A percentile compares a stretch with the other conserved stretches of the same genome.
phyloP scores from a whole-genome alignment of 257 asterid species.

The Solanum ahanhuiri region DNA sequence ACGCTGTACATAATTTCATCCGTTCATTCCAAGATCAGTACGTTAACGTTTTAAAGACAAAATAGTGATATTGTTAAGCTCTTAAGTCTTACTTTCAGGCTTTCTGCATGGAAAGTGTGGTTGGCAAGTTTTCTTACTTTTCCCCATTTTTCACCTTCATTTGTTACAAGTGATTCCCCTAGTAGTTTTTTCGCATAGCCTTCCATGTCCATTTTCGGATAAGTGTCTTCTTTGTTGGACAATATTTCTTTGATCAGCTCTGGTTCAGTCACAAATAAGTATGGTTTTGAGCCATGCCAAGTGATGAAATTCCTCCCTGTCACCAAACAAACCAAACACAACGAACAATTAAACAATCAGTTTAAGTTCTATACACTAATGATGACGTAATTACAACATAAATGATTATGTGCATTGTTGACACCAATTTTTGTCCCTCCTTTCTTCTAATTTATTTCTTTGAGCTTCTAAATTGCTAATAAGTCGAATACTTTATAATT shows the following conservation, averaged over 20 bases:
- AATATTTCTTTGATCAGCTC: constrained; percentile 47
- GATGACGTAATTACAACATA: neutral
- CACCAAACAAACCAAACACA: neutral
- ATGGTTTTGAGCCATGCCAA: constrained; percentile 52
- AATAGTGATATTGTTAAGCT: neutral
- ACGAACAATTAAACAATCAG: neutral
- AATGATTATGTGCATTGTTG: neutral
- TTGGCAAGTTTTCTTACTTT: constrained; percentile 51
- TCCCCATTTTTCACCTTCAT: constrained; percentile 56
- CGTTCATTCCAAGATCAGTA: neutral
- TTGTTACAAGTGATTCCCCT: constrained; percentile 57
- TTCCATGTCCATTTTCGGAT: constrained; percentile 47
- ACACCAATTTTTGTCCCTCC: too few relatives aligned
- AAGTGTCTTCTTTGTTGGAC: constrained; percentile 30
- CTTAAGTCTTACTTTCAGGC: constrained; percentile 34
- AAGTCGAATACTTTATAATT: too few relatives aligned
- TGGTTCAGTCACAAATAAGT: constrained; percentile 46
- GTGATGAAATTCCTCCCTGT: constrained; percentile 39
- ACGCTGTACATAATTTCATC: constrained; percentile 11
- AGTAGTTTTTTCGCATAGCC: constrained; percentile 50
- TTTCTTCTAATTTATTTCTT: too few relatives aligned
- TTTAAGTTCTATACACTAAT: neutral
- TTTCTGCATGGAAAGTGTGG: constrained; percentile 47
- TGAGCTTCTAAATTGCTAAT: too few relatives aligned
- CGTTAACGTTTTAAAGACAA: neutral